Base-by-base conservation (phyloP, 1,284 basidiomycete genomes). In the Singerocomus inundabilis region DNA sequence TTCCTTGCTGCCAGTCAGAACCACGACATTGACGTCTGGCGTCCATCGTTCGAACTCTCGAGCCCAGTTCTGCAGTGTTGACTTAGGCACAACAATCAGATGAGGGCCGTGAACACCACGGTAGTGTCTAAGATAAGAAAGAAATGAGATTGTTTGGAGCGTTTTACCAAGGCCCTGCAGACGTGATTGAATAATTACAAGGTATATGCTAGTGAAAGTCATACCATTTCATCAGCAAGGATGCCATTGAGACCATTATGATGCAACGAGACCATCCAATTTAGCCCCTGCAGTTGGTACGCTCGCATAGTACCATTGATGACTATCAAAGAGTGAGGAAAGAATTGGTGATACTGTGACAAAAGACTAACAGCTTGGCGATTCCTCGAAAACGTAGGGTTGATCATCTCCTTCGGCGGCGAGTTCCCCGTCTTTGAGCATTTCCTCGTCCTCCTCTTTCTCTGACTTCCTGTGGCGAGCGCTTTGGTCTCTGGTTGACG, bases 1-100 rank as follows among this genome's bases (percentile, higher is more conserved):
- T 69, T 93, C 93, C 49, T 90, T 88, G 41, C 79, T 84, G 28
- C 95, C 95, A 63, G 97, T 94, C 71, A 98, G 98, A 51, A 91
- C 91, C 32, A 98, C 75, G 49, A 92, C 84, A 60, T 85, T 90
- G 78, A 98, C 95, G 1, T 94, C 95, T 0, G 95, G 95, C 3
- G 98, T 75, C 66, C 98, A 98, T 71, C 97, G 97, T 71, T 98
- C 97, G 77, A 98, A 98, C 68, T 98, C 95, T 90, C 98, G 96
- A 69, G 97, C 95, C 95, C 95, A 98, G 66, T 98, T 98, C 51
- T 98, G 78, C 55, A 98, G 81, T 49, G 98, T 95, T 54, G 91
- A 93, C 1, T 95, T 98, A 1, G 95, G 93, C 11, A 96, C 94
- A 59, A 98, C 81, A 64, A 98, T 93, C 28, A 98, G 80, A 71